These are phyloP conservation scores for Tephrocybe sp. DNA, from an alignment of 768 basidiomycete species.

Conservation along the genomic window DNA sequence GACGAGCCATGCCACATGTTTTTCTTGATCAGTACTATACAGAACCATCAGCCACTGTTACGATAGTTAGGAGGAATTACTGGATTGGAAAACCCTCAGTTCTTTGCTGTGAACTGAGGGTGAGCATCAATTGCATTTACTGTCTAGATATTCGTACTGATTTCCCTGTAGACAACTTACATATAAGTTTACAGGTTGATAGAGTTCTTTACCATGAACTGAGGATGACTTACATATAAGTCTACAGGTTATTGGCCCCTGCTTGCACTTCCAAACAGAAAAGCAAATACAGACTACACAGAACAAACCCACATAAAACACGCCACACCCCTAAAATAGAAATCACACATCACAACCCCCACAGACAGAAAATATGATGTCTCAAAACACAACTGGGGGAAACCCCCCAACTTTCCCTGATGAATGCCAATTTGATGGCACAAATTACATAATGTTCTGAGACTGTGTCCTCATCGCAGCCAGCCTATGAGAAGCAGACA, in stretches of 20 bases:
- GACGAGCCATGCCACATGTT: no score
- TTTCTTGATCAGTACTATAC: no score
- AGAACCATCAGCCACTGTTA: no score
- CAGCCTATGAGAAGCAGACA: conserved; percentile 10
- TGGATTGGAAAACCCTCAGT: no score
- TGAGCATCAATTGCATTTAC: background rate
- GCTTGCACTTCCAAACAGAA: background rate
- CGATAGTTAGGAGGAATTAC: no score
- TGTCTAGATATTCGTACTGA: background rate
- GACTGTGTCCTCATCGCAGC: conserved; percentile 11
- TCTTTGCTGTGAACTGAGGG: no score
- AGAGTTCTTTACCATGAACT: background rate
- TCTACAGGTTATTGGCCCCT: background rate
- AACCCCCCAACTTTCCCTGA: conserved; percentile 19
- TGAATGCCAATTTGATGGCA: conserved; percentile 19
- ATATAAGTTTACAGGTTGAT: background rate
- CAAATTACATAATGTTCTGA: conserved; percentile 16
- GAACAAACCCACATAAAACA: no score
- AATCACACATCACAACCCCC: no score
- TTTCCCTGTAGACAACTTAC: background rate
- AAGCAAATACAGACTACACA: background rate
- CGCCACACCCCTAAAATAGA: no score
- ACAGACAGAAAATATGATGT: no score
- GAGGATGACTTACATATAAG: background rate
- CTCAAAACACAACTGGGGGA: no score